phyloP scores from a whole-genome alignment of 768 basidiomycete species.

The Naganishia vaughanmartiniae region DNA sequence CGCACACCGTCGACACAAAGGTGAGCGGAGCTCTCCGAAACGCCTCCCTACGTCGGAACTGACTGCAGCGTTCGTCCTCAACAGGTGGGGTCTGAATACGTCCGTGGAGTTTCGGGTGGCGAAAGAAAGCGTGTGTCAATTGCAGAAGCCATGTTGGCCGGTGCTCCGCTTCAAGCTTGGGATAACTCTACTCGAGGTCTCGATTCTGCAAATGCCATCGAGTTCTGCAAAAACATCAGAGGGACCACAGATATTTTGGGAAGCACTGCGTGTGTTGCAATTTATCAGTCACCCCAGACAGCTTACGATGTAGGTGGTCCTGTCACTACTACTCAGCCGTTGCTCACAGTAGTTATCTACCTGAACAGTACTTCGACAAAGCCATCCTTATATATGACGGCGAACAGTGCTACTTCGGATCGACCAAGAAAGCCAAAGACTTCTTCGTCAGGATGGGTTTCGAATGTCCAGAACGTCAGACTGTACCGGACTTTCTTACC shows the following conservation, averaged over 20 bases:
- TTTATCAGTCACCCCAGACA: slow-evolving; percentile 56
- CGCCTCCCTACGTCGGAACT: not conserved
- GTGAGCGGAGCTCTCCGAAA: not conserved
- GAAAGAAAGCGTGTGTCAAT: slow-evolving; percentile 57
- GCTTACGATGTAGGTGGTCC: slow-evolving; percentile 52
- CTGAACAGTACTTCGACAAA: slow-evolving; percentile 54
- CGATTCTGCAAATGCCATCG: slow-evolving; percentile 55
- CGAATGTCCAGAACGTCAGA: slow-evolving; percentile 56
- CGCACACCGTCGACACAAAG: slow-evolving; percentile 67
- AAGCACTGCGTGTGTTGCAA: slow-evolving; percentile 55
- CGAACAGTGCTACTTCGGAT: slow-evolving; percentile 58
- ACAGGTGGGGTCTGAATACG: slow-evolving; percentile 51
- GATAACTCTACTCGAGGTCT: slow-evolving; percentile 59
- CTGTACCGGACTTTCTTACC: slow-evolving; percentile 58
- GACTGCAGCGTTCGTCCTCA: not conserved
- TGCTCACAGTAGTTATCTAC: not conserved
- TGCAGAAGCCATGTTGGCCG: slow-evolving; percentile 60
- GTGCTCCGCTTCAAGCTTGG: slow-evolving; percentile 67
- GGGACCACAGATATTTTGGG: slow-evolving; percentile 55
- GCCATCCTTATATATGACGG: slow-evolving; percentile 58
- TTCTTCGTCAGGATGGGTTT: slow-evolving; percentile 59
- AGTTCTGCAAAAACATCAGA: slow-evolving; percentile 56
- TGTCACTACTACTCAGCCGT: not conserved
- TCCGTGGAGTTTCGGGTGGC: slow-evolving; percentile 56
- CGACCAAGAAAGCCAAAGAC: slow-evolving; percentile 52